phyloP scores from a whole-genome alignment of 2,329 filamentous ascomycete genomes.

The Hypoxylon sp. region DNA sequence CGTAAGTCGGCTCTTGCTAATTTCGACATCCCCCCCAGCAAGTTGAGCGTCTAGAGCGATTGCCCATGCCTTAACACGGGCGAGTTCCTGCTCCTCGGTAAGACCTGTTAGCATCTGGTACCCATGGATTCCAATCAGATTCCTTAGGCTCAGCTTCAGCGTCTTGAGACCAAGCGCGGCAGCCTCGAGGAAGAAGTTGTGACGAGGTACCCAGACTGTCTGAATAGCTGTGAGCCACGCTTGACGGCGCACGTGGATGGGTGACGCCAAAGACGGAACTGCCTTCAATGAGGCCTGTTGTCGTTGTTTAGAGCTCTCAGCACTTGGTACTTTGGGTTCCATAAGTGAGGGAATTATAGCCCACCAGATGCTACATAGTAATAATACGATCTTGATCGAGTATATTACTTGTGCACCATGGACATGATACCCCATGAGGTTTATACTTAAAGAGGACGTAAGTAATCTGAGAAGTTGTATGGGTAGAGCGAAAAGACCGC shows the following conservation, averaged over 20 bases:
- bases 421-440: slow-evolving; percentile 68
- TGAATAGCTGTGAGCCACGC: slow-evolving; percentile 96
- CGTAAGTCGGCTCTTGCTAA: slow-evolving; percentile 88
- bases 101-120: slow-evolving; percentile 86
- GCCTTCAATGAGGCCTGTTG: slow-evolving; percentile 60
- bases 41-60: slow-evolving; percentile 95
- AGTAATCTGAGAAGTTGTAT: slow-evolving; percentile 68
- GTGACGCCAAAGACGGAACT: slow-evolving; percentile 81
- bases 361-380: slow-evolving; percentile 70
- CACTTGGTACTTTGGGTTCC: slow-evolving; percentile 67
- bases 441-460: slow-evolving; percentile 65
- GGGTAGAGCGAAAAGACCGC: slow-evolving; percentile 77
- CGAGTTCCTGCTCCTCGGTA: slow-evolving; percentile 87
- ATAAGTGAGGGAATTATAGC: slow-evolving; percentile 70
- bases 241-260: slow-evolving; percentile 86
- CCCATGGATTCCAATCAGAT: slow-evolving; percentile 80
- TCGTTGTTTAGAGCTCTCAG: slow-evolving; percentile 61
- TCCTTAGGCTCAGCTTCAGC: slow-evolving; percentile 84
- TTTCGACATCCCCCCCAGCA: slow-evolving; percentile 89
- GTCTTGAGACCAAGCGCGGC: slow-evolving; percentile 85
- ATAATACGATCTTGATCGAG: slow-evolving; percentile 67
- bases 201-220: slow-evolving; percentile 90
- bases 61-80: slow-evolving; percentile 90
- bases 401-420: slow-evolving; percentile 62
- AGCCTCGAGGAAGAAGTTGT: slow-evolving; percentile 88